These are phyloP conservation scores for Rhizoclosmatium sp. DNA, from an alignment of 192 early-diverging fungal species.

Conservation along the genomic window DNA sequence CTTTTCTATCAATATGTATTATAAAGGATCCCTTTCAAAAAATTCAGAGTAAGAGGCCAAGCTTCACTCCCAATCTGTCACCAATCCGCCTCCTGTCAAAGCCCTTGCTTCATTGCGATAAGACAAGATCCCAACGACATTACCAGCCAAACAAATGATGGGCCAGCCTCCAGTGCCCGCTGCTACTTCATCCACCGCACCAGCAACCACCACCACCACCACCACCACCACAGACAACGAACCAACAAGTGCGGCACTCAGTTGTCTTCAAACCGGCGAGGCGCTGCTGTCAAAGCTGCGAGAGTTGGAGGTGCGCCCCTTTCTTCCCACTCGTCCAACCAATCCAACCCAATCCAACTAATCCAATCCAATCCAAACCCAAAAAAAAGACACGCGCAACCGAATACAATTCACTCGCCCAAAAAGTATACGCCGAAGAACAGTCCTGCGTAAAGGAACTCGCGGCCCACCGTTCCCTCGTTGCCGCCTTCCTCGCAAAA, in stretches of 20 bases:
- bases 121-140: no score
- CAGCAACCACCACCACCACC: no score
- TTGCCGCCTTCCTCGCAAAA: background rate
- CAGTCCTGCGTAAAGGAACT: constrained; percentile 45
- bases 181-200: no score
- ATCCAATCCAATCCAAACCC: background rate
- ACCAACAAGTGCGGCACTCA: background rate
- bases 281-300: background rate
- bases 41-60: no score
- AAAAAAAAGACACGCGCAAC: constrained; percentile 34
- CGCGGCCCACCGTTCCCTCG: constrained; percentile 14
- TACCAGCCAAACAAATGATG: no score
- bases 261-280: background rate
- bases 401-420: constrained; percentile 46
- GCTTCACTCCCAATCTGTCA: no score
- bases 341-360: background rate
- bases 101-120: no score
- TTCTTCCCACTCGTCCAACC: background rate
- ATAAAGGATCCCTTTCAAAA: no score
- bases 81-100: no score
- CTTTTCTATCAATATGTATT: no score
- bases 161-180: no score
- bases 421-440: constrained; percentile 48
- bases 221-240: no score
- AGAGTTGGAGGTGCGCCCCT: background rate